phyloP scores from a whole-genome alignment of 495 filamentous ascomycete species.

The Durotheca rogersii region DNA sequence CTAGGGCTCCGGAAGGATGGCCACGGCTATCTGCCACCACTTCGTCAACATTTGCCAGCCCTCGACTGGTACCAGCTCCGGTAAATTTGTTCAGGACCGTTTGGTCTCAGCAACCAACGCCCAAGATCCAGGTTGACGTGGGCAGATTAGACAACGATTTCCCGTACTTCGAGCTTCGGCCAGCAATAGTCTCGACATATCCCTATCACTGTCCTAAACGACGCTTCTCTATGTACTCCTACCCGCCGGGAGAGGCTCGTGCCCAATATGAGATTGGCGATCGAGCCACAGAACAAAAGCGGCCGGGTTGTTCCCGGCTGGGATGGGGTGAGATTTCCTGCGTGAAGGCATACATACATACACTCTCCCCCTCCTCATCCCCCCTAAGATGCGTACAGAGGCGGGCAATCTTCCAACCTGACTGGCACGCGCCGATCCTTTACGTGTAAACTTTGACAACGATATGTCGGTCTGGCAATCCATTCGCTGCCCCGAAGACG shows the following conservation, averaged over 20 bases:
- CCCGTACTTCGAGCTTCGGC: neutral
- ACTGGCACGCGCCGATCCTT: slow-evolving; percentile 19
- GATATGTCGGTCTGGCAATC: slow-evolving; percentile 16
- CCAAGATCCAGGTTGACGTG: neutral
- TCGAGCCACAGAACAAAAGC: neutral
- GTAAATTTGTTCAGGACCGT: slow-evolving; percentile 5
- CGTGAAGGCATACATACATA: slow-evolving; percentile 14
- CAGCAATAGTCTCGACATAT: neutral
- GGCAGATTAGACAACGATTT: neutral
- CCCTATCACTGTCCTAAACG: neutral
- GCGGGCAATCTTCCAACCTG: slow-evolving; percentile 18
- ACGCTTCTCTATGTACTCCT: neutral
- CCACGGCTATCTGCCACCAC: neutral
- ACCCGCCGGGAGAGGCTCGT: slow-evolving; percentile 4
- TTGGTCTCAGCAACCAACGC: slow-evolving; percentile 1
- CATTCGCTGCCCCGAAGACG: slow-evolving; percentile 5
- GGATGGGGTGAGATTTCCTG: slow-evolving; percentile 10
- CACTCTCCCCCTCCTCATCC: too few species aligned
- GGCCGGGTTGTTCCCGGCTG: slow-evolving; percentile 19
- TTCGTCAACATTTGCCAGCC: neutral
- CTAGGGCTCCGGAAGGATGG: neutral
- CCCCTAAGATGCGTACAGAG: slow-evolving; percentile 13
- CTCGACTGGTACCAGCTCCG: neutral
- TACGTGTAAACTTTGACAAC: slow-evolving; percentile 12
- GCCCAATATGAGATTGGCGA: slow-evolving; percentile 7